These are phyloP conservation scores for Teratosphaeria viscida DNA, from an alignment of 2,329 filamentous ascomycete species.

Conservation along the genomic window DNA sequence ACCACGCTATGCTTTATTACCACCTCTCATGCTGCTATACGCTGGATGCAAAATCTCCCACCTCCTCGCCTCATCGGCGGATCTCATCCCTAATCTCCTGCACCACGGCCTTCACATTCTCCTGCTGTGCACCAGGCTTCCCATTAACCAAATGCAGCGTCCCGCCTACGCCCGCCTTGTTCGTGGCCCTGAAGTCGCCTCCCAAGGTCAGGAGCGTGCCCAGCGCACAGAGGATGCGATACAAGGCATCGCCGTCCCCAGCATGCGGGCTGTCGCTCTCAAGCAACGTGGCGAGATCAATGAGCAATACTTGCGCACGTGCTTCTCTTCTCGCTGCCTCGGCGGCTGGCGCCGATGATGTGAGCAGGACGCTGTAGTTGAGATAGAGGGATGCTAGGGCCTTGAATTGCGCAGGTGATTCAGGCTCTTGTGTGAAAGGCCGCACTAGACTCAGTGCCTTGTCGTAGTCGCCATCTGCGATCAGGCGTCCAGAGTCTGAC, in stretches of 20 bases:
- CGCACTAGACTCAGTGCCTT: constrained; percentile 54
- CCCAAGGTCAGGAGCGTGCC: constrained; percentile 64
- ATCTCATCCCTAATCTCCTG: constrained; percentile 47
- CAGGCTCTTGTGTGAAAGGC: constrained; percentile 46
- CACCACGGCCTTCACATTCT: constrained; percentile 49
- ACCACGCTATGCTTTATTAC: background rate
- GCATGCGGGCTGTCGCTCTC: constrained; percentile 36
- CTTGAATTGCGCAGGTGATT: constrained; percentile 58
- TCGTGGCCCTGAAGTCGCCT: constrained; percentile 48
- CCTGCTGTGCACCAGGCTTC: constrained; percentile 46
- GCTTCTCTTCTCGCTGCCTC: constrained; percentile 18
- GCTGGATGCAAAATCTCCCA: background rate
- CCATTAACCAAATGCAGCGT: constrained; percentile 36
- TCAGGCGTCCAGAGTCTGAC: constrained; percentile 55
- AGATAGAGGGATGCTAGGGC: constrained; percentile 73
- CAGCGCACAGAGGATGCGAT: constrained; percentile 68
- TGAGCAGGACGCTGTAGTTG: constrained; percentile 71
- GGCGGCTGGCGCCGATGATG: constrained; percentile 21
- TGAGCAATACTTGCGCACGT: constrained; percentile 21
- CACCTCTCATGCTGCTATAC: background rate
- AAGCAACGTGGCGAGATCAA: constrained; percentile 21
- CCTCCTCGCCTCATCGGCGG: constrained; percentile 7
- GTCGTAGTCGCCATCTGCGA: constrained; percentile 48
- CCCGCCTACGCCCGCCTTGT: constrained; percentile 46
- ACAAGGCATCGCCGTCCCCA: constrained; percentile 71